Conservation (phyloP, 306 rosid species). For the Spatholobus suberectus region DNA sequence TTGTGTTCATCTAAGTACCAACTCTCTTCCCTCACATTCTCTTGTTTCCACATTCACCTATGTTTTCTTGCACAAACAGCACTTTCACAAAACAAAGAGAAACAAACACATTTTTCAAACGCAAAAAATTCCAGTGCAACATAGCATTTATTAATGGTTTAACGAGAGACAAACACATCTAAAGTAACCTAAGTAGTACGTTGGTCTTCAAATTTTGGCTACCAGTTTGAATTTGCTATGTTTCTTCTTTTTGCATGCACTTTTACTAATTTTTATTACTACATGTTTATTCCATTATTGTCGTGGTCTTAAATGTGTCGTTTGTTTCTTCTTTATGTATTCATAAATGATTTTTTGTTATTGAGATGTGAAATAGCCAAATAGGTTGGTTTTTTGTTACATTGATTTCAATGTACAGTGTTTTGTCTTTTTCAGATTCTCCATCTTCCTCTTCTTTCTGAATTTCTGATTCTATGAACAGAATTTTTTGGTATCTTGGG, state of each 20-base stretch:
- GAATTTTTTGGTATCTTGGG: background rate
- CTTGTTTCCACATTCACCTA: too few relatives aligned
- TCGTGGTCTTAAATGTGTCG: background rate
- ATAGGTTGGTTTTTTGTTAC: background rate
- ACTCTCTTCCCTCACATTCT: too few relatives aligned
- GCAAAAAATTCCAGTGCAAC: background rate
- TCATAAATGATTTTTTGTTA: background rate
- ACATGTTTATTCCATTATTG: background rate
- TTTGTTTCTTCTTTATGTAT: background rate
- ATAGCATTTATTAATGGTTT: background rate
- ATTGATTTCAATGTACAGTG: background rate
- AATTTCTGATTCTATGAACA: background rate
- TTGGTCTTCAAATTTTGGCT: background rate
- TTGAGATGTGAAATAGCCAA: background rate
- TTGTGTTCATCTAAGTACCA: too few relatives aligned
- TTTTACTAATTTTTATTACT: background rate
- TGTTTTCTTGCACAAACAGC: background rate
- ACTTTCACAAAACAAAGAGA: background rate
- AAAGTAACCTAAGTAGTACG: background rate
- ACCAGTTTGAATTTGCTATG: background rate
- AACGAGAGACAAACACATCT: background rate
- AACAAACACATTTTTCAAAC: background rate
- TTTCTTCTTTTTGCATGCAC: background rate
- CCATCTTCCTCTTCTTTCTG: background rate
- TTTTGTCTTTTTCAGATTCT: background rate